Percentiles rank a stretch among this genome's conserved stretches.
Conservation (phyloP, 768 basidiomycete species). For the Boletus patriciae region DNA sequence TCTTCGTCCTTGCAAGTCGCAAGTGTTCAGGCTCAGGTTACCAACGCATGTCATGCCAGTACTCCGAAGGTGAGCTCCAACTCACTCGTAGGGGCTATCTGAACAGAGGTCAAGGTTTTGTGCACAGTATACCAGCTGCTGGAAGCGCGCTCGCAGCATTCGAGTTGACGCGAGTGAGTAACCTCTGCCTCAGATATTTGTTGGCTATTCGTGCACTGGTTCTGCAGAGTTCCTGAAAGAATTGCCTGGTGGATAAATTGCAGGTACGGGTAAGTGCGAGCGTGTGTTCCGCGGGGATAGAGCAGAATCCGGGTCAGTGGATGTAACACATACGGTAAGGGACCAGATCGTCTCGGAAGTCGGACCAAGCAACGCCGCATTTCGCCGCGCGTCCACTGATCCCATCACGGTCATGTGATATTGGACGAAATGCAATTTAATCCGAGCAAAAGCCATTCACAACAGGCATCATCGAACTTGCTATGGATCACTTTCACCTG, state of each 20-base stretch:
- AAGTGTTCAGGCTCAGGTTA: not conserved
- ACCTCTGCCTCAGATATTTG: not conserved
- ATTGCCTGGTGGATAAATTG: slow-evolving; percentile 21
- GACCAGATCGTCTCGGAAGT: not conserved
- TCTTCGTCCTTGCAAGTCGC: not conserved
- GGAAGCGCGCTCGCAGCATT: slow-evolving; percentile 89
- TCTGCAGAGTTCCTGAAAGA: slow-evolving; percentile 26
- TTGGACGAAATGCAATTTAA: no score
- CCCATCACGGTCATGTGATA: no score
- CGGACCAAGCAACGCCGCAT: no score
- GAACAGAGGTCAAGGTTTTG: not conserved
- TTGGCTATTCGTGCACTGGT: not conserved
- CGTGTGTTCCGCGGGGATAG: not conserved
- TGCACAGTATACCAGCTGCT: slow-evolving; percentile 79
- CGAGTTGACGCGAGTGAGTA: slow-evolving; percentile 72
- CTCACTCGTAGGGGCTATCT: not conserved
- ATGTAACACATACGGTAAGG: not conserved
- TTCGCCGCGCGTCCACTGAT: no score
- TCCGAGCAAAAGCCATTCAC: no score
- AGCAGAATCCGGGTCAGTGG: not conserved
- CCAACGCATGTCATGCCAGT: slow-evolving; percentile 38
- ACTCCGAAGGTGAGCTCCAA: slow-evolving; percentile 51
- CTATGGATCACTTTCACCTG: no score
- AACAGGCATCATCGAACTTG: no score
- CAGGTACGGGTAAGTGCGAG: not conserved